phyloP scores from a whole-genome alignment of 495 filamentous ascomycete genomes.

The Aspergillus incahuasiensis region DNA sequence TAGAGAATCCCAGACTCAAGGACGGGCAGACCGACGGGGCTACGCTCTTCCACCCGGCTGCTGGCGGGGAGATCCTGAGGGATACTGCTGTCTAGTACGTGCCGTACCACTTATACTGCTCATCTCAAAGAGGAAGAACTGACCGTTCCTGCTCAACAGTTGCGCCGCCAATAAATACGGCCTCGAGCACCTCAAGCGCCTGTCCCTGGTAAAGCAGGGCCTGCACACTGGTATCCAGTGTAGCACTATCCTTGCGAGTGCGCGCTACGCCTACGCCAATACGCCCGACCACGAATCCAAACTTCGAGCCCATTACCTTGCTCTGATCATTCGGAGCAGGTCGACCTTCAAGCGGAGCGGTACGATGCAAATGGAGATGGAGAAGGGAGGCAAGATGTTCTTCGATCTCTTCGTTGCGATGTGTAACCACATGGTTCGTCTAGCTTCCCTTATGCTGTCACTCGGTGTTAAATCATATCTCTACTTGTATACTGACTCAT shows the following conservation, averaged over 20 bases:
- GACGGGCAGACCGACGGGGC: conserved; percentile 45
- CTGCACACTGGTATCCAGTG: conserved; percentile 76
- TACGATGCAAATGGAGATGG: conserved; percentile 97
- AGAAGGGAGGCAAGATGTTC: conserved; percentile 77
- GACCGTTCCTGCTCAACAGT: conserved; percentile 22
- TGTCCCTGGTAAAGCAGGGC: conserved; percentile 82
- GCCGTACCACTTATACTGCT: neutral
- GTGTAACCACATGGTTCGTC: conserved; percentile 75
- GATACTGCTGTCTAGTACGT: conserved; percentile 80
- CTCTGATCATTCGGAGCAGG: conserved; percentile 80
- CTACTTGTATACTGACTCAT: neutral
- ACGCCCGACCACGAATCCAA: conserved; percentile 86
- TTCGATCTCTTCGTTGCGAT: conserved; percentile 92
- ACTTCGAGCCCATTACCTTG: conserved; percentile 85
- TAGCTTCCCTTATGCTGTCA: neutral
- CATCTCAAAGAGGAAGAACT: conserved; percentile 1
- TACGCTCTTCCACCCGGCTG: conserved; percentile 63
- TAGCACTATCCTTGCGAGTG: conserved; percentile 76
- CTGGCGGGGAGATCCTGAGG: conserved; percentile 66
- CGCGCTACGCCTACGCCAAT: conserved; percentile 81
- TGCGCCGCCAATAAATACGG: conserved; percentile 80
- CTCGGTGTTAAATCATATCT: neutral
- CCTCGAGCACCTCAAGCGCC: conserved; percentile 73
- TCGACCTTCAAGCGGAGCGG: conserved; percentile 87
- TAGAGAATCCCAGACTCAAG: conserved; percentile 50